Evolutionary conservation across 148 eudicot species (phyloP).

Genomic region (Linanthus parryae): DNA sequence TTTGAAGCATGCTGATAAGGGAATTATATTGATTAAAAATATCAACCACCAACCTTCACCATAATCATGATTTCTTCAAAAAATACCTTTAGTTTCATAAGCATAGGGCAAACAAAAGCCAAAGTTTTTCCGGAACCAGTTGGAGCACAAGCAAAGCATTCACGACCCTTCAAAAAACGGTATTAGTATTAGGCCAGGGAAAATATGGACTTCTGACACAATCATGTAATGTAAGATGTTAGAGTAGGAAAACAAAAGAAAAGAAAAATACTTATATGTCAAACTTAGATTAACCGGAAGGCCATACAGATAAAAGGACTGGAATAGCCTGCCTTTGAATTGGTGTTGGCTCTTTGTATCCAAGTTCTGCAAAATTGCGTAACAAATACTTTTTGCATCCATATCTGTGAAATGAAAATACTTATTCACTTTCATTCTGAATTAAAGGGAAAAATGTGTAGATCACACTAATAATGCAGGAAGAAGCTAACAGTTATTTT

Average conservation of each 20-base stretch:
- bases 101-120: conserved; percentile 89
- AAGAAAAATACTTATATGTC: conserved; percentile 6
- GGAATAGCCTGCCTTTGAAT: conserved; percentile 99
- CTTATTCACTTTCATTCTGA: too few relatives aligned
- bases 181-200: too few relatives aligned
- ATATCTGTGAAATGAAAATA: conserved; percentile 43
- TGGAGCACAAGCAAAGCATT: conserved; percentile 98
- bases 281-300: conserved; percentile 22
- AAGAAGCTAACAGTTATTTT: too few relatives aligned
- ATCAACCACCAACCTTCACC: too few relatives aligned
- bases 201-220: not conserved
- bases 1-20: conserved; percentile 53
- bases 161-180: conserved; percentile 56
- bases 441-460: too few relatives aligned
- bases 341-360: conserved; percentile 86
- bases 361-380: conserved; percentile 70
- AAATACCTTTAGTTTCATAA: conserved; percentile 80
- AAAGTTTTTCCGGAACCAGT: conserved; percentile 98
- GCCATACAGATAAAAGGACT: conserved; percentile 89
- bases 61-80: not conserved
- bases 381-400: conserved; percentile 61
- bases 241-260: not conserved
- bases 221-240: not conserved
- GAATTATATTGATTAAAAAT: conserved; percentile 6
- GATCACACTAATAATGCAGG: too few relatives aligned